Evolutionary conservation across 2,329 filamentous ascomycete genomes (phyloP).

Genomic region (Phoma sp.): DNA sequence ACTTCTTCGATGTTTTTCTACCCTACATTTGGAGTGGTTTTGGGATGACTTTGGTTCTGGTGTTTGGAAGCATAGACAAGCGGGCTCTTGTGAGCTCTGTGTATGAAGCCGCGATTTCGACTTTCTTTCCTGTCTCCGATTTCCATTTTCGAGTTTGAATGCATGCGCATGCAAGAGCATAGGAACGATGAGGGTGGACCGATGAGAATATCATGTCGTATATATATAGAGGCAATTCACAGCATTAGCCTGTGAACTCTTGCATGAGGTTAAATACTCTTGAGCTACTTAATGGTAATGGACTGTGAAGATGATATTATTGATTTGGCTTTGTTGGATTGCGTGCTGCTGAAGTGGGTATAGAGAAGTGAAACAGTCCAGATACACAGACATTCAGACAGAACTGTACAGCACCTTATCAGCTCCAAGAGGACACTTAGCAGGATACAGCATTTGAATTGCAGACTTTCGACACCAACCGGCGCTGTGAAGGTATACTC

Average conservation of each 20-base stretch:
- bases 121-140: slow-evolving; percentile 12
- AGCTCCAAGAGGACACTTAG: too few relatives aligned
- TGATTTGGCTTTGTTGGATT: too few relatives aligned
- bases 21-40: slow-evolving; percentile 28
- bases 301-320: slow-evolving; percentile 4
- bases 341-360: too few relatives aligned
- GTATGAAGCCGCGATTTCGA: slow-evolving; percentile 17
- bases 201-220: slow-evolving; percentile 36
- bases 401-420: too few relatives aligned
- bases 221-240: slow-evolving; percentile 36
- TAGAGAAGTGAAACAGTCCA: too few relatives aligned
- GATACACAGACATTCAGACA: too few relatives aligned
- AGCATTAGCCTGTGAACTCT: slow-evolving; percentile 23
- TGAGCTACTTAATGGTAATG: slow-evolving; percentile 46
- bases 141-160: slow-evolving; percentile 26
- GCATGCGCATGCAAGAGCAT: slow-evolving; percentile 15
- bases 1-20: slow-evolving; percentile 40
- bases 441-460: too few relatives aligned
- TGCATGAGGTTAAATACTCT: slow-evolving; percentile 28
- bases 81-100: slow-evolving; percentile 29
- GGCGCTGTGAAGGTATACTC: too few relatives aligned
- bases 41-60: slow-evolving; percentile 19
- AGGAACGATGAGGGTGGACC: slow-evolving; percentile 35
- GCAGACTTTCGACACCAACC: too few relatives aligned
- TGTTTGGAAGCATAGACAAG: slow-evolving; percentile 45